These are phyloP conservation scores for Tylopilus cervinicoccineus DNA, from an alignment of 768 basidiomycete species.

Conservation along the genomic window DNA sequence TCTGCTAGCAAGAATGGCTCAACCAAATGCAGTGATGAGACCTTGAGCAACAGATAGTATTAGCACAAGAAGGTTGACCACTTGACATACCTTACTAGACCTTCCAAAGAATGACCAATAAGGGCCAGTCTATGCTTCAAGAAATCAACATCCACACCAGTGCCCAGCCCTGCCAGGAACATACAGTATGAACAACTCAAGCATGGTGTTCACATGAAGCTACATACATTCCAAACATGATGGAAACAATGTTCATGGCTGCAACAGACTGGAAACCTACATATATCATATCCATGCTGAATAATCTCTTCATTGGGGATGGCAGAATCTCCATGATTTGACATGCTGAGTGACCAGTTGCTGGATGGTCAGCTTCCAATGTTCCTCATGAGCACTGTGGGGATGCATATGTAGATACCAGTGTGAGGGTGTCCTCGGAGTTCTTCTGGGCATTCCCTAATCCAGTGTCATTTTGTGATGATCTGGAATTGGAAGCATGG, in stretches of 20 bases:
- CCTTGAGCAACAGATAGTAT: not conserved
- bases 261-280: no score
- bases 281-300: not conserved
- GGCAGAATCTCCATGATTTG: constrained; percentile 8
- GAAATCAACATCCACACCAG: constrained; percentile 5
- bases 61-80: no score
- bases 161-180: constrained; percentile 1
- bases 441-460: not conserved
- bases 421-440: not conserved
- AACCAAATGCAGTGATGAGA: constrained; percentile 8
- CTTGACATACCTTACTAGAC: not conserved
- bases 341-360: constrained; percentile 4
- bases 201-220: constrained; percentile 5
- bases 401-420: constrained; percentile 4
- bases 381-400: constrained; percentile 5
- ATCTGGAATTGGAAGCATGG: not conserved
- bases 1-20: not conserved
- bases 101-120: constrained; percentile 2
- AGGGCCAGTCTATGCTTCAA: constrained; percentile 4
- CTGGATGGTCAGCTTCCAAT: constrained; percentile 4
- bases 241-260: not conserved
- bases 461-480: constrained; percentile 1
- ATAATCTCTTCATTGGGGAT: constrained; percentile 8
- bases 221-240: not conserved
- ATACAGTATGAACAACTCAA: constrained; percentile 5